These are phyloP conservation scores for Rhynchospora pubera DNA, from an alignment of 176 grass and related monocot species.

Conservation along the genomic window DNA sequence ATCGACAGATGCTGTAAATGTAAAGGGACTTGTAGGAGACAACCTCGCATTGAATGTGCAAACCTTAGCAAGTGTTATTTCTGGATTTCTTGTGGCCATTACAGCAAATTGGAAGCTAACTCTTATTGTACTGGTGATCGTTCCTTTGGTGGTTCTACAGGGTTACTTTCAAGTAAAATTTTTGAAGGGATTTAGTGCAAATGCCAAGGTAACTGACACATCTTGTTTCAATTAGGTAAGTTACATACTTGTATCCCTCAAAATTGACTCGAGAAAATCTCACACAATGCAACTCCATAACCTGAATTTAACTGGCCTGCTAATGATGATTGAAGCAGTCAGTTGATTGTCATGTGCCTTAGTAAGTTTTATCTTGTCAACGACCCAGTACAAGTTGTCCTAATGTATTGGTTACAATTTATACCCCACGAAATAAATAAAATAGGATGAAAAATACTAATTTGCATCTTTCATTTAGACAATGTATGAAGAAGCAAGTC, in stretches of 20 bases:
- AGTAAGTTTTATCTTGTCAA: background rate
- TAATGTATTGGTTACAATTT: background rate
- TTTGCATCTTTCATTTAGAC: constrained; percentile 24
- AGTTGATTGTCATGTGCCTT: background rate
- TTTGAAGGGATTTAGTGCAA: constrained; percentile 51
- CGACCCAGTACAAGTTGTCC: background rate
- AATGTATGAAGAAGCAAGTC: constrained; percentile 78
- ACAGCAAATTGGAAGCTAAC: constrained; percentile 70
- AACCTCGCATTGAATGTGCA: constrained; percentile 65
- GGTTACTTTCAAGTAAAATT: constrained; percentile 57
- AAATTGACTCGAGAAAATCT: background rate
- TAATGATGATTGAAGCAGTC: background rate
- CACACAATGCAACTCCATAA: background rate
- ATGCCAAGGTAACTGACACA: constrained; percentile 48
- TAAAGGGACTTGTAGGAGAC: constrained; percentile 68
- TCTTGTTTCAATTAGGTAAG: background rate
- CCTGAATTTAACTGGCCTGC: background rate
- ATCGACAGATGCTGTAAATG: constrained; percentile 64
- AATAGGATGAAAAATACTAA: background rate
- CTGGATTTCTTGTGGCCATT: constrained; percentile 63
- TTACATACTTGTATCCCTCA: background rate
- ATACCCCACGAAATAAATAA: background rate
- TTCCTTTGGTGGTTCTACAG: constrained; percentile 68
- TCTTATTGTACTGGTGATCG: constrained; percentile 47
- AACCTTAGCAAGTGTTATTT: constrained; percentile 38